Percentiles rank a stretch among this genome's conserved stretches.
phyloP scores from a whole-genome alignment of 169 alveolate genomes.

The Eimeria praecox region DNA sequence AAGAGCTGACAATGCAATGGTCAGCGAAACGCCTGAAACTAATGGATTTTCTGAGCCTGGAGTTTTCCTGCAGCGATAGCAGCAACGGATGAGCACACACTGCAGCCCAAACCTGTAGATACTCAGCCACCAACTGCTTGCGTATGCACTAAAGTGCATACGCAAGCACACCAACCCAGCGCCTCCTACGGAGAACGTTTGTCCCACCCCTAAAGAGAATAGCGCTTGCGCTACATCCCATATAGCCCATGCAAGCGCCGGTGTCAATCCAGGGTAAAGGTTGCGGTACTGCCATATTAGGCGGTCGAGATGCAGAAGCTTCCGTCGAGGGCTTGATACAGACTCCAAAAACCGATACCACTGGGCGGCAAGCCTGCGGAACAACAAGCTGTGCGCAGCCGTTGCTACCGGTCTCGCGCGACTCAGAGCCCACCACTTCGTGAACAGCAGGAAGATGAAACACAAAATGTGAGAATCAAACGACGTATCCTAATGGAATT shows the following conservation, averaged over 20 bases:
- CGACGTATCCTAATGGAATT: background rate
- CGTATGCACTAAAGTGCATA: background rate
- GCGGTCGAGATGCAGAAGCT: slow-evolving; percentile 29
- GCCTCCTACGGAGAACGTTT: background rate
- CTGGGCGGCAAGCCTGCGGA: slow-evolving; percentile 53
- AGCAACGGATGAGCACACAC: background rate
- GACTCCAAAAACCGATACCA: slow-evolving; percentile 42
- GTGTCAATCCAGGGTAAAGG: slow-evolving; percentile 69
- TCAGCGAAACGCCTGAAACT: slow-evolving; percentile 7
- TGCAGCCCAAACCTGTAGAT: background rate
- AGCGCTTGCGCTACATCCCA: slow-evolving; percentile 61
- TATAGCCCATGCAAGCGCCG: slow-evolving; percentile 79
- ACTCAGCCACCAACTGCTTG: background rate
- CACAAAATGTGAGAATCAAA: background rate
- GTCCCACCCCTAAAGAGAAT: slow-evolving; percentile 26
- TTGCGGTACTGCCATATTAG: slow-evolving; percentile 66
- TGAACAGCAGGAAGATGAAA: background rate
- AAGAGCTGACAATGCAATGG: slow-evolving; percentile 39
- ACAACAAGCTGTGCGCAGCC: background rate
- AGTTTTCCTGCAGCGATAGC: background rate
- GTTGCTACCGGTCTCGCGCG: background rate
- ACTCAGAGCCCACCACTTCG: background rate
- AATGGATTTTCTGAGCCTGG: slow-evolving; percentile 3
- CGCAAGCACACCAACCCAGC: background rate
- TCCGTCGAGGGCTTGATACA: background rate